Conservation (phyloP, 306 rosid species). For the Vachellia pachyceras region DNA sequence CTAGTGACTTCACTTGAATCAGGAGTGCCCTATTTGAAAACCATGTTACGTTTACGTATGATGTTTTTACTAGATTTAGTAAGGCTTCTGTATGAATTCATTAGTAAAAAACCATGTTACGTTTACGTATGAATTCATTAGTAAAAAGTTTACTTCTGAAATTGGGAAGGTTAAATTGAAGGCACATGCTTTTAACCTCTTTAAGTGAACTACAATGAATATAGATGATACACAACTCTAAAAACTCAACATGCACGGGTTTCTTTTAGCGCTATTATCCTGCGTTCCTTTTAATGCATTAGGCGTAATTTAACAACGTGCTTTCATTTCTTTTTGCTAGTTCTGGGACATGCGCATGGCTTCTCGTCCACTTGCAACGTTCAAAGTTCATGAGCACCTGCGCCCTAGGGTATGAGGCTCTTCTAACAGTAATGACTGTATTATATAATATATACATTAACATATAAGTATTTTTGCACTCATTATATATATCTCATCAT, state of each 20-base stretch:
- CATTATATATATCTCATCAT: background rate
- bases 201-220: no score
- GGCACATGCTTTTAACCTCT: no score
- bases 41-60: background rate
- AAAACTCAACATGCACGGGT: background rate
- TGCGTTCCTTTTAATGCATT: background rate
- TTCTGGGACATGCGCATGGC: slow-evolving; percentile 80
- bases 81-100: background rate
- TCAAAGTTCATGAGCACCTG: slow-evolving; percentile 71
- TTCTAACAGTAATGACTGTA: background rate
- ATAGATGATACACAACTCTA: background rate
- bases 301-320: background rate
- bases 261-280: background rate
- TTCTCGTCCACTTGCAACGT: slow-evolving; percentile 61
- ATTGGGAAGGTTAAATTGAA: background rate
- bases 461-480: background rate
- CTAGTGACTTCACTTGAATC: slow-evolving; percentile 18
- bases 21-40: background rate
- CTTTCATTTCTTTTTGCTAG: slow-evolving; percentile 43
- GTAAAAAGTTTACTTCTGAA: background rate
- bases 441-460: background rate
- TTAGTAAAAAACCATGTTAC: background rate
- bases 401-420: slow-evolving; percentile 57
- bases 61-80: background rate
- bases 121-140: background rate